Conservation (phyloP, 768 basidiomycete genomes). For the Rhizopogon rudus region DNA sequence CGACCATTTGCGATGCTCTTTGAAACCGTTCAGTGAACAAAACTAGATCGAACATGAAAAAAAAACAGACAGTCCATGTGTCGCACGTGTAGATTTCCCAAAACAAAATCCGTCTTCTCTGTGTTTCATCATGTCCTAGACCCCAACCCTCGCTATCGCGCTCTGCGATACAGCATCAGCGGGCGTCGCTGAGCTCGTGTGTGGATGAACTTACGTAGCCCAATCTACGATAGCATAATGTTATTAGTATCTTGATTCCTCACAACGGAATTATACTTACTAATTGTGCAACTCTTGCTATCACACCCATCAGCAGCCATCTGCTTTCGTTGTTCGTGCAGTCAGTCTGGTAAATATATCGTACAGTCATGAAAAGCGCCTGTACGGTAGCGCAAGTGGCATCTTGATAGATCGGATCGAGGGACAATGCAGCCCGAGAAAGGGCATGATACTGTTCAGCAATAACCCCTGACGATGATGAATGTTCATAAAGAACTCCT, state of each 20-base stretch:
- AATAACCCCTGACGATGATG: slow-evolving; percentile 24
- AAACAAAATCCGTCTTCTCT: slow-evolving; percentile 42
- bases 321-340: slow-evolving; percentile 38
- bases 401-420: slow-evolving; percentile 39
- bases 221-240: slow-evolving; percentile 34
- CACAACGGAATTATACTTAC: slow-evolving; percentile 25
- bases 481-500: slow-evolving; percentile 40
- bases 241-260: slow-evolving; percentile 1
- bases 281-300: slow-evolving; percentile 36
- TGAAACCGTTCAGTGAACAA: background rate
- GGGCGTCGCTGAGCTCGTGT: background rate
- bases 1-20: slow-evolving; percentile 49
- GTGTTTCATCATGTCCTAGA: slow-evolving; percentile 38
- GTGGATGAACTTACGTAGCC: slow-evolving; percentile 37
- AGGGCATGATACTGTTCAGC: slow-evolving; percentile 44
- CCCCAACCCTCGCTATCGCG: slow-evolving; percentile 48
- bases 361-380: slow-evolving; percentile 39
- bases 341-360: slow-evolving; percentile 38
- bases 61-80: slow-evolving; percentile 38
- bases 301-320: slow-evolving; percentile 46
- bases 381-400: slow-evolving; percentile 45
- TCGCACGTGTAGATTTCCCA: slow-evolving; percentile 52
- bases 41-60: background rate
- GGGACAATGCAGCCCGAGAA: slow-evolving; percentile 41
- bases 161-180: slow-evolving; percentile 27